These are phyloP conservation scores for Coemansia pectinata DNA, from an alignment of 192 early-diverging fungal species.

Conservation along the genomic window DNA sequence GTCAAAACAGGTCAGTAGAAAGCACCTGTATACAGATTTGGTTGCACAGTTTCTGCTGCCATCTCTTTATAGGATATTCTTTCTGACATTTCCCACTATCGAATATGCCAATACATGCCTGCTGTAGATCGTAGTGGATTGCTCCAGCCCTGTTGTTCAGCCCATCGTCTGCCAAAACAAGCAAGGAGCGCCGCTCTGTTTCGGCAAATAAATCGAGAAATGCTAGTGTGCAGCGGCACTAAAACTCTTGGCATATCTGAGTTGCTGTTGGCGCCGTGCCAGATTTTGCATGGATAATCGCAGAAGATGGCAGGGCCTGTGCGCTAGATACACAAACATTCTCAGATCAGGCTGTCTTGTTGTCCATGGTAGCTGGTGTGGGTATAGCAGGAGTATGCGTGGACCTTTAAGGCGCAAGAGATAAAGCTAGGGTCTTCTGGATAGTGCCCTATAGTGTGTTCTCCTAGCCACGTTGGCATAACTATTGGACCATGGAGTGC, in stretches of 20 bases:
- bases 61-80: not conserved
- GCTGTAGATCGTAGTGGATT: conserved; percentile 1
- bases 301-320: not conserved
- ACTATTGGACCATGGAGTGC: not conserved
- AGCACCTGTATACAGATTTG: not conserved
- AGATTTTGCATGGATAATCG: not conserved
- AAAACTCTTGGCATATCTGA: not conserved
- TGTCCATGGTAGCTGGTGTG: not conserved
- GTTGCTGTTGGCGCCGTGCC: not conserved
- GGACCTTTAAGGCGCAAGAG: not conserved
- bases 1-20: not conserved
- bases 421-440: not conserved
- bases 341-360: not conserved
- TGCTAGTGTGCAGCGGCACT: not conserved
- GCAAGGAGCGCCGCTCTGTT: not conserved
- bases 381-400: not conserved
- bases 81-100: not conserved
- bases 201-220: not conserved
- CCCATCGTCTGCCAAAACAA: conserved; percentile 1
- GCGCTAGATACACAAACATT: conserved; percentile 2
- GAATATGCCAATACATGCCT: not conserved
- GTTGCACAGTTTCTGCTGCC: not conserved
- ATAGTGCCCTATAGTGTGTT: not conserved
- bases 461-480: not conserved
- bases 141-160: conserved; percentile 6